Base-by-base conservation (phyloP, 176 grass and related monocot species). In the Oryza glumipatula region DNA sequence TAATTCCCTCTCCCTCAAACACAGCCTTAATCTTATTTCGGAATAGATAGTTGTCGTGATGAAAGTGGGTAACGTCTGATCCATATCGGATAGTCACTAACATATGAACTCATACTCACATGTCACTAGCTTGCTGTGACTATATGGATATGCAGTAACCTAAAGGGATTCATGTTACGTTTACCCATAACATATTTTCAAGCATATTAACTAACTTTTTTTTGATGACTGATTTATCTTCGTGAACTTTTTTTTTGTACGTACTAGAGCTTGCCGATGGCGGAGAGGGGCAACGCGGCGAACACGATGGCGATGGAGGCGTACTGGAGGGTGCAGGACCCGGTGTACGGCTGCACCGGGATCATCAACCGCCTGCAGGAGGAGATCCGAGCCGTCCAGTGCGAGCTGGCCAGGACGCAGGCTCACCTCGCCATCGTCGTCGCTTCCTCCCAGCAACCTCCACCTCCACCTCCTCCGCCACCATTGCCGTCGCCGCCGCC, bases 321-420 rank as follows among this genome's bases (percentile, higher is more conserved):
- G 44, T 76, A 86, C 16, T 91, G 86, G 86, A 84, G 91, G 15
- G 87, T 92, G 19, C 76, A 84, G 79, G 93, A 95, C 73, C 95
- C 92, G 47, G 95, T 98, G 67, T 98, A 95, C 47, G 93, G 89
- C 2, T 83, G 81, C 79, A 79, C 75, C 19, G 89, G 91, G 49
- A 44, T 91, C 68, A 89, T 95, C 73, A 44, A 65, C 65, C n/a
- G 54, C 35, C 76, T 94, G 67, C 90, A 89, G 61, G 61, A 86
- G 14, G 86, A 94, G 77, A 98, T 93, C 61, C 67, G 38, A 2
- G 60, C 67, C 22, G 82, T 36, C 36, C 95, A 86, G 63, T 83
- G 75, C 23, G 88, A 97, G 64, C 84, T 97, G 4, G 88, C 90
- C 0, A 79, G 26, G 24, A 87, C 80, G 9, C 73, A 64, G 17